Conservation (phyloP, 2,329 filamentous ascomycete genomes). For the Didymella arachidicola region DNA sequence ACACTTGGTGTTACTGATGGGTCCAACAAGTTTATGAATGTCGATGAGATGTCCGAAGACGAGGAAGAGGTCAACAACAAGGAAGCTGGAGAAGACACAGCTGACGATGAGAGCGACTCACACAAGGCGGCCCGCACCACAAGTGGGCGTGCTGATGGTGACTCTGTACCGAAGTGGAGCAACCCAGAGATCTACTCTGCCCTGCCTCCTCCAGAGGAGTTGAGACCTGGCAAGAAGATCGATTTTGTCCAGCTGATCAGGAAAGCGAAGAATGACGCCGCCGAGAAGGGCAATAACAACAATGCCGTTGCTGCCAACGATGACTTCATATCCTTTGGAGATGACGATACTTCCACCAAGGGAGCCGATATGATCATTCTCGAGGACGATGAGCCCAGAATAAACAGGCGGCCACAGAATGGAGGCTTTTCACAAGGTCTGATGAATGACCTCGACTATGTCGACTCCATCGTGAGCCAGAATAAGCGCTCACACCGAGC, state of each 20-base stretch:
- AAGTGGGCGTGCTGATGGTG: constrained; percentile 36
- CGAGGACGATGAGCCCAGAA: constrained; percentile 35
- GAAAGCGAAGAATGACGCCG: constrained; percentile 75
- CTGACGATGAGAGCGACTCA: constrained; percentile 29
- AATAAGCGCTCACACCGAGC: constrained; percentile 18
- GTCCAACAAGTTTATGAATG: constrained; percentile 51
- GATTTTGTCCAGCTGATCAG: constrained; percentile 92
- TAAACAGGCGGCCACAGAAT: constrained; percentile 15
- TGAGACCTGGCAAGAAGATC: constrained; percentile 72
- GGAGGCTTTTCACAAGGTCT: constrained; percentile 31
- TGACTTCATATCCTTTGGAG: constrained; percentile 90
- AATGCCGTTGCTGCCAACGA: constrained; percentile 61
- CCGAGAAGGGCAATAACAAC: constrained; percentile 62
- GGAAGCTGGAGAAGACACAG: constrained; percentile 35
- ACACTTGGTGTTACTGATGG: constrained; percentile 54
- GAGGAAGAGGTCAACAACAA: constrained; percentile 46
- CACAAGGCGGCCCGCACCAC: constrained; percentile 38
- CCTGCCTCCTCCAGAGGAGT: constrained; percentile 79
- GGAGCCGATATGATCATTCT: constrained; percentile 30
- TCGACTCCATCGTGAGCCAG: constrained; percentile 12
- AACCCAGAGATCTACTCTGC: constrained; percentile 95
- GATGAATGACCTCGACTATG: constrained; percentile 32
- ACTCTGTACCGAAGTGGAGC: constrained; percentile 78
- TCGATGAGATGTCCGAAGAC: constrained; percentile 52
- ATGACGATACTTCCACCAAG: constrained; percentile 62